Percentiles rank a stretch among this genome's conserved stretches.
These are phyloP conservation scores for Spathaspora sp. DNA, from an alignment of 805 yeast species.

Conservation along the genomic window DNA sequence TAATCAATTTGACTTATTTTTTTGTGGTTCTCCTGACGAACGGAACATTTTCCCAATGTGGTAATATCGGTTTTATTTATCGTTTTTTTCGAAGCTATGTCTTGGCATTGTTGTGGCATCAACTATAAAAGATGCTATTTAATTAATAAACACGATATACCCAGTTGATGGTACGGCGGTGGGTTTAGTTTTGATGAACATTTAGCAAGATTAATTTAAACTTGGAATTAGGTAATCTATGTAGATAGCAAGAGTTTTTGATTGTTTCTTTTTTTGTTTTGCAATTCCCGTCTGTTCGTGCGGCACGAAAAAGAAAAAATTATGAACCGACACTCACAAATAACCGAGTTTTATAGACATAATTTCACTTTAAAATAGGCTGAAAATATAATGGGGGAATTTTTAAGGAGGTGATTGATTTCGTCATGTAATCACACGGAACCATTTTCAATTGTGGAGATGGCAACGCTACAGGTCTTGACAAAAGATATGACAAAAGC, in stretches of 20 bases:
- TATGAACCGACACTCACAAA: neutral
- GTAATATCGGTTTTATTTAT: neutral
- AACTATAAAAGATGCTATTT: neutral
- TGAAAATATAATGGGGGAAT: neutral
- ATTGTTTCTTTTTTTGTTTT: neutral
- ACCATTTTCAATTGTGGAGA: neutral
- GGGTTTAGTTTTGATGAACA: neutral
- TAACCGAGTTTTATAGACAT: neutral
- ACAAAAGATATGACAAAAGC: neutral
- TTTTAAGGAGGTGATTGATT: neutral
- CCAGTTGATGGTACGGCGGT: neutral
- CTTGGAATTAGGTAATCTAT: neutral
- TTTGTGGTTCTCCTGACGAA: neutral
- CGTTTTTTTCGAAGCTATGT: neutral
- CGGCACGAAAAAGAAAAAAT: conserved; percentile 5
- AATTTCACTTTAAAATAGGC: neutral
- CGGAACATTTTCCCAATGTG: neutral
- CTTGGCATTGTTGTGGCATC: neutral
- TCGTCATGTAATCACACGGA: neutral
- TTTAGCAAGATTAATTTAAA: too few species aligned
- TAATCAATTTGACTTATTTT: neutral
- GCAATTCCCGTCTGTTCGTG: conserved; percentile 1
- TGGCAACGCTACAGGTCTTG: neutral
- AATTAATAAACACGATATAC: neutral
- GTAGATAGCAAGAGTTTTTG: neutral